A percentile compares a stretch with the other conserved stretches of the same genome.
Conservation (phyloP, 768 basidiomycete species). For the Boletus eberwhitei region DNA sequence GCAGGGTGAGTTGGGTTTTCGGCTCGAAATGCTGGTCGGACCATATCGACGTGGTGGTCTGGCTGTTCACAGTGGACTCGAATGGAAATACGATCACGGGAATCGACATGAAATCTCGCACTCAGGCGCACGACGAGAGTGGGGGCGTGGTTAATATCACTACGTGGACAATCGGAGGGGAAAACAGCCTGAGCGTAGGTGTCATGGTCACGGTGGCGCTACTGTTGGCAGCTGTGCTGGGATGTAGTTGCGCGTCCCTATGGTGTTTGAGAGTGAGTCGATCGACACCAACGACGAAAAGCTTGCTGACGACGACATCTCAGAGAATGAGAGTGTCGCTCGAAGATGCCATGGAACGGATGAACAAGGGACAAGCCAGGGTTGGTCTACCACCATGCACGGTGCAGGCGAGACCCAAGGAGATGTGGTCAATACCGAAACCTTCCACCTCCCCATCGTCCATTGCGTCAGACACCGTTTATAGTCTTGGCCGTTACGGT, state of each 20-base stretch:
- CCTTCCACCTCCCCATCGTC: conserved; percentile 6
- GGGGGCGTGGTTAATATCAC: conserved; percentile 10
- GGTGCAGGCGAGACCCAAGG: not conserved
- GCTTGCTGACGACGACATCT: conserved; percentile 1
- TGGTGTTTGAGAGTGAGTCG: conserved; percentile 66
- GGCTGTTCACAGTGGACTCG: conserved; percentile 6
- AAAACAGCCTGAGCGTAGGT: conserved; percentile 52
- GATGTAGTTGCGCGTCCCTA: conserved; percentile 60
- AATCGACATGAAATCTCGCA: not conserved
- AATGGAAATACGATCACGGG: not conserved
- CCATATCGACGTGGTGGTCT: conserved; percentile 1
- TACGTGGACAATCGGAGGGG: not conserved
- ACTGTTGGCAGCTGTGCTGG: conserved; percentile 59
- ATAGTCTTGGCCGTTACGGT: not conserved
- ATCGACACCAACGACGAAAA: not conserved
- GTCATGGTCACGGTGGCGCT: conserved; percentile 64
- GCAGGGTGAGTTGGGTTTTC: conserved; percentile 10
- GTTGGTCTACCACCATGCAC: not conserved
- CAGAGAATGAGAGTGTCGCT: conserved; percentile 5
- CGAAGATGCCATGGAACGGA: not conserved
- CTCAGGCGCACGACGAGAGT: not conserved
- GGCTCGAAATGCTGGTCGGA: not conserved
- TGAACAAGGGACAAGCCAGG: not conserved
- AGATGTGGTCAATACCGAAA: not conserved
- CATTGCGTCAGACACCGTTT: conserved; percentile 1